These are phyloP conservation scores for Juglanconis oblonga DNA, from an alignment of 2,329 filamentous ascomycete genomes.

Conservation along the genomic window DNA sequence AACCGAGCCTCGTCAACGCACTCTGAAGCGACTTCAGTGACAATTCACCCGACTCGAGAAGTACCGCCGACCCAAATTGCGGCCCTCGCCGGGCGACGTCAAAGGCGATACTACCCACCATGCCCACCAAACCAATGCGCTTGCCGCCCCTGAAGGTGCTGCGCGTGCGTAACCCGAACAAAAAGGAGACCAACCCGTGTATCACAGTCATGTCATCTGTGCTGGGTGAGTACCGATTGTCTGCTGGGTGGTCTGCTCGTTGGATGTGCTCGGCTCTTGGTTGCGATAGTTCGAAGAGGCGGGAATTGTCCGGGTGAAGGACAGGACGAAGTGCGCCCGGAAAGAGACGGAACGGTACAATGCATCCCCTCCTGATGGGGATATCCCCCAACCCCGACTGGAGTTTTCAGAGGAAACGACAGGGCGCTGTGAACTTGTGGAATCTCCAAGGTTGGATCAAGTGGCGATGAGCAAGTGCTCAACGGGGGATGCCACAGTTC, in stretches of 20 bases:
- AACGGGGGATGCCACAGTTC: no score
- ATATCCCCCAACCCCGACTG: background rate
- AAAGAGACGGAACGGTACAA: background rate
- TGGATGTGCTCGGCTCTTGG: background rate
- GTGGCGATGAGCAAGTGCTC: no score
- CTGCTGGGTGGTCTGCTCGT: background rate
- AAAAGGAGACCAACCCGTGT: constrained; percentile 49
- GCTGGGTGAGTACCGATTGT: constrained; percentile 42
- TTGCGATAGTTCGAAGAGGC: background rate
- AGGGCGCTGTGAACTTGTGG: no score
- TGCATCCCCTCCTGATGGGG: background rate
- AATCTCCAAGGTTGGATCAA: no score
- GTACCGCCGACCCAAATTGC: background rate
- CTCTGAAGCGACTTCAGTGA: background rate
- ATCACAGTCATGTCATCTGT: constrained; percentile 56
- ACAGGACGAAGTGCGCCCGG: background rate
- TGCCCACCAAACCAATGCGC: constrained; percentile 22
- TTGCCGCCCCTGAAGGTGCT: constrained; percentile 55
- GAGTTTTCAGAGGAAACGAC: background rate
- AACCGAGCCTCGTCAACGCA: background rate
- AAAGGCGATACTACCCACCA: constrained; percentile 4
- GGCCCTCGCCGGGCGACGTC: constrained; percentile 15
- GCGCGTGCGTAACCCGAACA: constrained; percentile 53
- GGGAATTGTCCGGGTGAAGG: background rate
- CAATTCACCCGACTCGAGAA: background rate